A percentile compares a stretch with the other conserved stretches of the same genome.
These are phyloP conservation scores for Colletotrichum sp. DNA, from an alignment of 2,329 filamentous ascomycete genomes.

Conservation along the genomic window DNA sequence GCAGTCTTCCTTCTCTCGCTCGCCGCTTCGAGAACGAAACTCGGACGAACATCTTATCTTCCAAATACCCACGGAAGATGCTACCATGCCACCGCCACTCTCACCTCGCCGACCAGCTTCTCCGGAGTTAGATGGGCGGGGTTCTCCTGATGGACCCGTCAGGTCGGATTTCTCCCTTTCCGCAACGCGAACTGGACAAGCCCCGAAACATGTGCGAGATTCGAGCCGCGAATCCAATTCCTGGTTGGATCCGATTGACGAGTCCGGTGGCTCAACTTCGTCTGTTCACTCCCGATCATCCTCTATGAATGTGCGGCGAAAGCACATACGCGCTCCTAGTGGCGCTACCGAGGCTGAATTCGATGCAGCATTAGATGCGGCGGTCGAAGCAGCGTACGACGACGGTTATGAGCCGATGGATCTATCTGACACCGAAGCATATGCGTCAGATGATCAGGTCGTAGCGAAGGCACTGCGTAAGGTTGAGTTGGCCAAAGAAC, in stretches of 20 bases:
- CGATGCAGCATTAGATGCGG: conserved; percentile 91
- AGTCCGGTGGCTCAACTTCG: conserved; percentile 81
- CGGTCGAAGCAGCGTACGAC: conserved; percentile 94
- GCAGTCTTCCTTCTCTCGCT: conserved; percentile 60
- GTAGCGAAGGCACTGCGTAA: conserved; percentile 65
- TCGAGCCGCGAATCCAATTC: conserved; percentile 83
- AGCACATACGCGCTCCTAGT: conserved; percentile 71
- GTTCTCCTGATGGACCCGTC: conserved; percentile 27
- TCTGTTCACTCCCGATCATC: conserved; percentile 84
- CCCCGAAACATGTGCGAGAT: conserved; percentile 54
- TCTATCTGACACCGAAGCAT: conserved; percentile 31
- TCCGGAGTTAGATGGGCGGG: conserved; percentile 25
- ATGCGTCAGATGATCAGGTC: conserved; percentile 25
- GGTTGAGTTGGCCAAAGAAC: conserved; percentile 78
- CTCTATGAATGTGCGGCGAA: conserved; percentile 70
- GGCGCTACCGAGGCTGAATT: conserved; percentile 87
- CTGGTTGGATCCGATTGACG: conserved; percentile 94
- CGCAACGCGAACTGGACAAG: conserved; percentile 26
- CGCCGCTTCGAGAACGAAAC: conserved; percentile 44
- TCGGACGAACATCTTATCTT: conserved; percentile 38
- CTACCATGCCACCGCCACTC: conserved; percentile 74
- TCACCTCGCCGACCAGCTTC: conserved; percentile 66
- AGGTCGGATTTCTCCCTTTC: conserved; percentile 39
- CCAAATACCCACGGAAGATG: conserved; percentile 56
- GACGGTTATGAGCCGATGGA: conserved; percentile 82